phyloP scores from a whole-genome alignment of 2,329 filamentous ascomycete genomes.

The Aureobasidium sp. region DNA sequence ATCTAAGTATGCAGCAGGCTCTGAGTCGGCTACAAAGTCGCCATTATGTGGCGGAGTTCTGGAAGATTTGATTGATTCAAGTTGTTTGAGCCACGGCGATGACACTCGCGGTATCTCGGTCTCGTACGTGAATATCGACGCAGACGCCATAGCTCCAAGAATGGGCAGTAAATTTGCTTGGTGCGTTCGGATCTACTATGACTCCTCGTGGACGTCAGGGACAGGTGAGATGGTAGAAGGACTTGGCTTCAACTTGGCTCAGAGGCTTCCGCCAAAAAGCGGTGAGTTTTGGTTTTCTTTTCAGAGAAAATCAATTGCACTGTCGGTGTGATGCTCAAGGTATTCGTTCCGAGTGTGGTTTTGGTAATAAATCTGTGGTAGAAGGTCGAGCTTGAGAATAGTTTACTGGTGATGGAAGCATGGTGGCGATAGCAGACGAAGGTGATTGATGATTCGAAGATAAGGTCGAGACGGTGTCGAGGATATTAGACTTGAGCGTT shows the following conservation, averaged over 20 bases:
- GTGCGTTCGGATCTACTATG: too few species aligned
- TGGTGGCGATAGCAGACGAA: slow-evolving; percentile 33
- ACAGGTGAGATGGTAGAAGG: background rate
- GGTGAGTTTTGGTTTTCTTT: background rate
- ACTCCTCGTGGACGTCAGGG: background rate
- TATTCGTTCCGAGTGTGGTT: background rate
- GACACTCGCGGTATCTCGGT: slow-evolving; percentile 79
- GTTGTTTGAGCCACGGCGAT: slow-evolving; percentile 67
- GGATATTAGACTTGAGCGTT: slow-evolving; percentile 4
- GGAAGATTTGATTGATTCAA: slow-evolving; percentile 10
- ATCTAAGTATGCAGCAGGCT: slow-evolving; percentile 14
- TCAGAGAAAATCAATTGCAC: background rate
- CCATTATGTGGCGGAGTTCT: background rate
- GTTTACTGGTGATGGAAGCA: slow-evolving; percentile 43
- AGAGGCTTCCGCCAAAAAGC: background rate
- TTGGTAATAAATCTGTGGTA: slow-evolving; percentile 40
- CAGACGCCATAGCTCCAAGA: slow-evolving; percentile 44
- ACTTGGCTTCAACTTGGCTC: background rate
- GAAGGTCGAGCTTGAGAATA: slow-evolving; percentile 44
- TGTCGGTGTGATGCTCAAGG: background rate
- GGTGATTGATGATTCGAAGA: background rate
- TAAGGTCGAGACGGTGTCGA: slow-evolving; percentile 1
- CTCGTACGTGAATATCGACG: slow-evolving; percentile 90
- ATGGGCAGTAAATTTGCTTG: too few species aligned
- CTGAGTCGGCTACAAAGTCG: background rate